phyloP scores from a whole-genome alignment of 345 rosid genomes.

The Psidium guajava region DNA sequence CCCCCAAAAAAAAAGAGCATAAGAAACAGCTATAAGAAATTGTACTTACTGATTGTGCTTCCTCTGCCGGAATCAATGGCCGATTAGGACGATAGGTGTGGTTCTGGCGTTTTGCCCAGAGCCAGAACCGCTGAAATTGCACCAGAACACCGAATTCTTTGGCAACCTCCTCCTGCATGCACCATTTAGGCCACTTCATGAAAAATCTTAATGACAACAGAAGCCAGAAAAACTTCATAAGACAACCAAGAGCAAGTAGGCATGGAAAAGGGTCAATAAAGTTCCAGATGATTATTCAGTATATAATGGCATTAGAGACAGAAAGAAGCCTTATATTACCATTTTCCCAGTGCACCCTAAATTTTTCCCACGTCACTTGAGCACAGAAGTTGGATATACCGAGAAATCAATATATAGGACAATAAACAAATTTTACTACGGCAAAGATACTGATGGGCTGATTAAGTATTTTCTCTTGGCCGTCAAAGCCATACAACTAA shows the following conservation, averaged over 20 bases:
- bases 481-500: not conserved
- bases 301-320: not conserved
- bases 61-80: slow-evolving; percentile 68
- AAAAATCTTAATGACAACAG: not conserved
- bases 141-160: slow-evolving; percentile 80
- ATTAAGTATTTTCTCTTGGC: not conserved
- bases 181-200: not conserved
- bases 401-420: not conserved
- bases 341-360: not conserved
- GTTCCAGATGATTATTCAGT: not conserved
- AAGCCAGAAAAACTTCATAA: not conserved
- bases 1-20: not conserved
- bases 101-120: slow-evolving; percentile 94
- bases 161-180: slow-evolving; percentile 81
- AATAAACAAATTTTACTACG: not conserved
- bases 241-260: not conserved
- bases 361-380: not conserved
- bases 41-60: slow-evolving; percentile 55
- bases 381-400: not conserved
- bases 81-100: slow-evolving; percentile 89
- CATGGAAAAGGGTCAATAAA: not conserved
- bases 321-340: not conserved
- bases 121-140: slow-evolving; percentile 87
- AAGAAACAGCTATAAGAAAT: not conserved
- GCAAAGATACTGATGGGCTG: not conserved